Evolutionary conservation across 176 grass and related monocot genomes (phyloP).

Genomic region (Rhynchospora breviuscula): DNA sequence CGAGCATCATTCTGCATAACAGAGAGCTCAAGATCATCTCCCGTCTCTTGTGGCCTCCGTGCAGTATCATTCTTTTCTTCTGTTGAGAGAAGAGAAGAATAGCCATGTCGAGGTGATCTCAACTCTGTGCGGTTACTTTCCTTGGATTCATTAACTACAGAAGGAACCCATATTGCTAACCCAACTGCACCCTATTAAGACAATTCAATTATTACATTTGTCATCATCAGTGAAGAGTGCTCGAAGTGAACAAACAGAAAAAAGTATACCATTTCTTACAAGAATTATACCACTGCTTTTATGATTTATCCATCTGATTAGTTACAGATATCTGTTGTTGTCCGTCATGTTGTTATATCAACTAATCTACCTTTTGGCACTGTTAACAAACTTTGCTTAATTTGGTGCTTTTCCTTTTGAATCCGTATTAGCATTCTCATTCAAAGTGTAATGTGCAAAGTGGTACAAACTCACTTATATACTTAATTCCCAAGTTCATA

Average conservation of each 20-base stretch:
- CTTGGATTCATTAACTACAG: conserved; percentile 72
- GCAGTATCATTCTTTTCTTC: conserved; percentile 41
- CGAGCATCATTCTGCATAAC: conserved; percentile 41
- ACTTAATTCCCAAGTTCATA: neutral
- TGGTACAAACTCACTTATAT: neutral
- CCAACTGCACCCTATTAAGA: conserved; percentile 83
- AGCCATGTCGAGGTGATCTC: conserved; percentile 46
- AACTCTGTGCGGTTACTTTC: conserved; percentile 35
- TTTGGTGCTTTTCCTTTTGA: neutral
- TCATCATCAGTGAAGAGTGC: neutral
- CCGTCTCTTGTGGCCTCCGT: conserved; percentile 30
- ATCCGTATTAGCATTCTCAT: neutral
- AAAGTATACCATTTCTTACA: neutral
- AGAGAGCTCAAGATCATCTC: conserved; percentile 56
- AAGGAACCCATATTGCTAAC: conserved; percentile 98
- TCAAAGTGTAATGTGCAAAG: neutral
- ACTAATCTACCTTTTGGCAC: neutral
- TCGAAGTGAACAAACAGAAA: neutral
- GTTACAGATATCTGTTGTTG: neutral
- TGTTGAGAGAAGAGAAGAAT: conserved; percentile 56
- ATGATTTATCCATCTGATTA: neutral
- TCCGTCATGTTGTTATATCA: neutral
- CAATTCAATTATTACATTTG: conserved; percentile 4
- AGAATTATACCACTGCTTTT: neutral
- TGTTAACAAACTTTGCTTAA: neutral